These are phyloP conservation scores for Aspergillus neotritici DNA, from an alignment of 2,329 filamentous ascomycete genomes.

Conservation along the genomic window DNA sequence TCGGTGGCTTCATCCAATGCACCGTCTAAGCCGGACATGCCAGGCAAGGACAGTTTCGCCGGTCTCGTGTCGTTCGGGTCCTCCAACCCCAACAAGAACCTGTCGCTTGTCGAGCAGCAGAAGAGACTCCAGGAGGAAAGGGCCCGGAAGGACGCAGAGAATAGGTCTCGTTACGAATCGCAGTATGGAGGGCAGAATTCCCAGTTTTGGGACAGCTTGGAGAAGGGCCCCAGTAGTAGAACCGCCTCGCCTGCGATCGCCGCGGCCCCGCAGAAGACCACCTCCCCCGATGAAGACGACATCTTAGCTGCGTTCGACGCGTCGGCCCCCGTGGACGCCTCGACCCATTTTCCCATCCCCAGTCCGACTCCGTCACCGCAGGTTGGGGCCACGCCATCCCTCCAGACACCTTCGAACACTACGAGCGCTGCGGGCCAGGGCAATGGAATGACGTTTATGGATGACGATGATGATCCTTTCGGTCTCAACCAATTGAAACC, in stretches of 20 bases:
- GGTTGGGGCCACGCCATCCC: slow-evolving; percentile 10
- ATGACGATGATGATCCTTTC: slow-evolving; percentile 80
- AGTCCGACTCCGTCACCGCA: slow-evolving; percentile 28
- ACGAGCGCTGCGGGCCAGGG: slow-evolving; percentile 12
- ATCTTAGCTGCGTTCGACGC: slow-evolving; percentile 58
- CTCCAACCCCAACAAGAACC: slow-evolving; percentile 53
- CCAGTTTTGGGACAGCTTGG: slow-evolving; percentile 71
- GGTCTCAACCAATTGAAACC: slow-evolving; percentile 63
- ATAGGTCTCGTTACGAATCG: slow-evolving; percentile 63
- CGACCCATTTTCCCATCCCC: slow-evolving; percentile 53
- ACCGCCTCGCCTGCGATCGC: slow-evolving; percentile 31
- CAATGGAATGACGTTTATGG: slow-evolving; percentile 37
- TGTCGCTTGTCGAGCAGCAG: slow-evolving; percentile 62
- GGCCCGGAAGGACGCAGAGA: slow-evolving; percentile 67
- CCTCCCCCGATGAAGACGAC: slow-evolving; percentile 52
- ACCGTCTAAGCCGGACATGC: slow-evolving; percentile 37
- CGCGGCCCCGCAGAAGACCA: slow-evolving; percentile 45
- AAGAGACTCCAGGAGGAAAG: slow-evolving; percentile 70
- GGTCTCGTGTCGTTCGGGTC: slow-evolving; percentile 58
- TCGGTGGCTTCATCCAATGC: slow-evolving; percentile 27
- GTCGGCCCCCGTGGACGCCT: slow-evolving; percentile 53
- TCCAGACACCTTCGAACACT: slow-evolving; percentile 9
- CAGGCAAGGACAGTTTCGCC: slow-evolving; percentile 51
- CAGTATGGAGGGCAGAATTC: slow-evolving; percentile 65
- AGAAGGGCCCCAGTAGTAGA: slow-evolving; percentile 47